Conservation (phyloP, 2,329 filamentous ascomycete genomes). For the Fusarium mundagurra region DNA sequence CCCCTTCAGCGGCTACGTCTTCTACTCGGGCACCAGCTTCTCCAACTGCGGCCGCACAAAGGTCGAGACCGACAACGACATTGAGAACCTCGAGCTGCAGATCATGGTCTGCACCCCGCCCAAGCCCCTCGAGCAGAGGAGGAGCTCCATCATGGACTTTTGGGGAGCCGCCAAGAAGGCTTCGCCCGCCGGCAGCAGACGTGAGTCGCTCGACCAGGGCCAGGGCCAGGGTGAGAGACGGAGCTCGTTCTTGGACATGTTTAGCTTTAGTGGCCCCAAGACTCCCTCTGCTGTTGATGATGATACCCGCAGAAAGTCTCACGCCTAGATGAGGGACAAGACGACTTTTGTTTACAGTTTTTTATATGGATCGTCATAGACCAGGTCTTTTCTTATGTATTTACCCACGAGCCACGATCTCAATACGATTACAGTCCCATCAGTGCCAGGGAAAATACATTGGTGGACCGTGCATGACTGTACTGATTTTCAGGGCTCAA, state of each 20-base stretch:
- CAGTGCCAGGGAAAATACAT: neutral
- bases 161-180: conserved; percentile 4
- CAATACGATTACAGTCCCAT: neutral
- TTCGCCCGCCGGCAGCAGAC: conserved; percentile 14
- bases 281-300: conserved; percentile 9
- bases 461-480: neutral
- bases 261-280: conserved; percentile 20
- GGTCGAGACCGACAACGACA: conserved; percentile 28
- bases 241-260: conserved; percentile 29
- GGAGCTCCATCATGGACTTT: conserved; percentile 33
- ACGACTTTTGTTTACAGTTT: neutral
- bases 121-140: conserved; percentile 24
- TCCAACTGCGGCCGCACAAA: conserved; percentile 34
- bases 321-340: neutral
- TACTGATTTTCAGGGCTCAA: neutral
- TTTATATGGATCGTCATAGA: neutral
- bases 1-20: conserved; percentile 35
- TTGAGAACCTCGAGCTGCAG: conserved; percentile 31
- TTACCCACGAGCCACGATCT: neutral
- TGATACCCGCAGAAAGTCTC: conserved; percentile 28
- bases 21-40: conserved; percentile 33
- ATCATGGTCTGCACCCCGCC: conserved; percentile 29
- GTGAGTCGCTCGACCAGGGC: conserved; percentile 20
- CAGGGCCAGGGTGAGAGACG: conserved; percentile 13
- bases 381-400: neutral